These are phyloP conservation scores for Liriodendron chinense DNA, from an alignment of 164 flowering plant genomes.

Conservation along the genomic window DNA sequence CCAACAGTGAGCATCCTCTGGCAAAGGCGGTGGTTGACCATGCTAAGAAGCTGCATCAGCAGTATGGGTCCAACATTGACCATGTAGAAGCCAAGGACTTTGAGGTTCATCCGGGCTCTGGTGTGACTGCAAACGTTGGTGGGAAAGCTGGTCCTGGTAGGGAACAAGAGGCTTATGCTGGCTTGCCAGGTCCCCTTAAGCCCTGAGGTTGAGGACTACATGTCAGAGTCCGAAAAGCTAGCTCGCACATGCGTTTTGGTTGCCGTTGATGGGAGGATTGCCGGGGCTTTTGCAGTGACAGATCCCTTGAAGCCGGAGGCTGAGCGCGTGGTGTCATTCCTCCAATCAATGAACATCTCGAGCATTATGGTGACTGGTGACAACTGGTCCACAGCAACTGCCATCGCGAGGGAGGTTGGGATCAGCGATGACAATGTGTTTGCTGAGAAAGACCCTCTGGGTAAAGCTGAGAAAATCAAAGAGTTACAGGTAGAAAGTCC, in stretches of 20 bases:
- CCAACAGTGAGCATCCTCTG: constrained; percentile 91
- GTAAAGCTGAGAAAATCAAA: constrained; percentile 86
- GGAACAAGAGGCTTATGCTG: constrained; percentile 83
- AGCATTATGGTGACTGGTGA: constrained; percentile 95
- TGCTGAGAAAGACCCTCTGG: constrained; percentile 84
- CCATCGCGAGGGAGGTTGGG: constrained; percentile 82
- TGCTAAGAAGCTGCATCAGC: constrained; percentile 58
- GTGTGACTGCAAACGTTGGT: constrained; percentile 70
- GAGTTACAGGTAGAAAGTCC: constrained; percentile 62
- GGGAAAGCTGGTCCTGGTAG: constrained; percentile 61
- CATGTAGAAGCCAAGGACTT: constrained; percentile 61
- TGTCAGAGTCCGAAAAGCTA: constrained; percentile 59
- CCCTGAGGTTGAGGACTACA: constrained; percentile 51
- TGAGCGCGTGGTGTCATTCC: constrained; percentile 58
- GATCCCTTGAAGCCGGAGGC: constrained; percentile 97
- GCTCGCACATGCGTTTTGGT: constrained; percentile 85
- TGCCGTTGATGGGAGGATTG: constrained; percentile 61
- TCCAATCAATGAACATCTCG: constrained; percentile 65
- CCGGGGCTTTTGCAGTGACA: constrained; percentile 81
- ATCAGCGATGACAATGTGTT: constrained; percentile 59
- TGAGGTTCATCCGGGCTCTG: constrained; percentile 86
- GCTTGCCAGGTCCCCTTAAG: constrained; percentile 39
- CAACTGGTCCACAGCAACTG: constrained; percentile 82
- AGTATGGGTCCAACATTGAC: constrained; percentile 36
- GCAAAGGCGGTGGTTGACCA: constrained; percentile 83